Percentiles rank a stretch among this genome's conserved stretches.
Conservation (phyloP, 2,329 filamentous ascomycete genomes). For the Alternaria postmessia region DNA sequence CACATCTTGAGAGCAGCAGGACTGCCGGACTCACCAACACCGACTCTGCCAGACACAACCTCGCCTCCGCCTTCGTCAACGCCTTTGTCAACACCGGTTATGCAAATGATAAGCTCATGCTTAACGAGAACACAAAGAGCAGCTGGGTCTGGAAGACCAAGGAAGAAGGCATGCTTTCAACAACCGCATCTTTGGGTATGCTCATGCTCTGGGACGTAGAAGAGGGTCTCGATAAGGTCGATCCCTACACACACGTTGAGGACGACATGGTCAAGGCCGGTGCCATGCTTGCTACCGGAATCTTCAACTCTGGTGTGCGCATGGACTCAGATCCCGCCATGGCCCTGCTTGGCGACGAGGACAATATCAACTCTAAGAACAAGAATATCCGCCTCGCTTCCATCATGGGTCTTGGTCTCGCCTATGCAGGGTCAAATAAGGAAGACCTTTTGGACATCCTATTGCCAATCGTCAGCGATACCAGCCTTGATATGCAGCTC, state of each 20-base stretch:
- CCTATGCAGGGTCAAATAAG: conserved; percentile 94
- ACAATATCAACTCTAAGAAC: conserved; percentile 81
- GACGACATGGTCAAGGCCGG: conserved; percentile 90
- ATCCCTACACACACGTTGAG: conserved; percentile 86
- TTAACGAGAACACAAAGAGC: conserved; percentile 81
- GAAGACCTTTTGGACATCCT: conserved; percentile 86
- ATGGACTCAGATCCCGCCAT: conserved; percentile 90
- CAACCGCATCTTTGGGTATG: conserved; percentile 90
- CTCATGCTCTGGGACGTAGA: conserved; percentile 94
- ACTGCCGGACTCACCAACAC: conserved; percentile 93
- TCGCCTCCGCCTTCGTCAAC: conserved; percentile 96
- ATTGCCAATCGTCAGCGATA: conserved; percentile 86
- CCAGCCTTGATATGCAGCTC: conserved; percentile 88
- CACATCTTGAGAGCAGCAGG: conserved; percentile 92
- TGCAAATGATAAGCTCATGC: conserved; percentile 97
- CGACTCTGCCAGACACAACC: conserved; percentile 93
- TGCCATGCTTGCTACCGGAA: conserved; percentile 90
- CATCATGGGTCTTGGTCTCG: conserved; percentile 94
- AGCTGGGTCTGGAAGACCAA: conserved; percentile 99
- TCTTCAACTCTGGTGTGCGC: conserved; percentile 91
- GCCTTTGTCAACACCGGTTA: conserved; percentile 96
- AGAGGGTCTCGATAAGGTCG: conserved; percentile 88
- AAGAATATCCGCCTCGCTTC: conserved; percentile 80
- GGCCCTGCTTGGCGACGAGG: conserved; percentile 81
- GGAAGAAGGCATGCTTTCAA: conserved; percentile 96